These are phyloP conservation scores for Yamadazyma nakazawae DNA, from an alignment of 805 yeast species.

Conservation along the genomic window DNA sequence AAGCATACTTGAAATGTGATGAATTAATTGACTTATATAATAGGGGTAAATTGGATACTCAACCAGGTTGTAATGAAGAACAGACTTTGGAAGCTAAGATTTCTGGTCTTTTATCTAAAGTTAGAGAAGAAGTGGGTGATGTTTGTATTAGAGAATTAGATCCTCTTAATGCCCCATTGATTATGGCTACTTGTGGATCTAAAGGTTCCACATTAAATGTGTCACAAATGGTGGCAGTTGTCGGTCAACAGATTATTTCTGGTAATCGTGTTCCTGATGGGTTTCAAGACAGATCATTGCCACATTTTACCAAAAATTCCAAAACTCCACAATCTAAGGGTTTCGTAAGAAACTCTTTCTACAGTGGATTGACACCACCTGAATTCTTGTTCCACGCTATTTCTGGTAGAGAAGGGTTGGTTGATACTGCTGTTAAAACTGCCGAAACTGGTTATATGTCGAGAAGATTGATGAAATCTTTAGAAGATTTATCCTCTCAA, in stretches of 20 bases:
- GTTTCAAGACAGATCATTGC: constrained; percentile 97
- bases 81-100: constrained; percentile 97
- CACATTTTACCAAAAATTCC: constrained; percentile 93
- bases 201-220: constrained; percentile 97
- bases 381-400: constrained; percentile 98
- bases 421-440: constrained; percentile 98
- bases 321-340: constrained; percentile 98
- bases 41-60: constrained; percentile 89
- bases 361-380: constrained; percentile 90
- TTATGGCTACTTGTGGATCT: constrained; percentile 99
- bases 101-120: constrained; percentile 93
- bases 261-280: constrained; percentile 99
- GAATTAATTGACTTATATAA: constrained; percentile 76
- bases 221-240: constrained; percentile 99
- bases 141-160: constrained; percentile 92
- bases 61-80: constrained; percentile 98
- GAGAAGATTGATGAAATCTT: constrained; percentile 93
- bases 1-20: constrained; percentile 88
- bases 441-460: constrained; percentile 99
- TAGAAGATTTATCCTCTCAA: constrained; percentile 91
- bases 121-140: constrained; percentile 98
- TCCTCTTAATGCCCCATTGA: constrained; percentile 88
- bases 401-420: constrained; percentile 99
- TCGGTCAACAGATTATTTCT: constrained; percentile 97
- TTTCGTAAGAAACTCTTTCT: constrained; percentile 94